Evolutionary conservation across 2,329 filamentous ascomycete genomes (phyloP).

Genomic region (Colletotrichum orchidophilum): DNA sequence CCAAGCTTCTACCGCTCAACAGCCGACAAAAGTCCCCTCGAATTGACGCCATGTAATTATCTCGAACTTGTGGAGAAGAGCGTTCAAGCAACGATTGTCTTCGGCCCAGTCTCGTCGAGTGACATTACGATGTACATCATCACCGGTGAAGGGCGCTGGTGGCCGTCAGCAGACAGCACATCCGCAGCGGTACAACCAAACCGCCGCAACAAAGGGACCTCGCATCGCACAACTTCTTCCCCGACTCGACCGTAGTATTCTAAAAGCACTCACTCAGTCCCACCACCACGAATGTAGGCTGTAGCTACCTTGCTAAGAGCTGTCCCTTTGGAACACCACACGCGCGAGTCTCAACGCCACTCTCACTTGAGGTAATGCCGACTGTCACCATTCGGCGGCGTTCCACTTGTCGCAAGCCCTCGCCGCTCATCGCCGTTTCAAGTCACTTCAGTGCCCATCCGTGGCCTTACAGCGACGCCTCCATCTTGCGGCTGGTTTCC

Average conservation of each 20-base stretch:
- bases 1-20: constrained; percentile 21
- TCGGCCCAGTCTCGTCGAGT: neutral
- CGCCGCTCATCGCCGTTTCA: constrained; percentile 17
- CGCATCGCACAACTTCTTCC: neutral
- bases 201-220: neutral
- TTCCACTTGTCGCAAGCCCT: constrained; percentile 8
- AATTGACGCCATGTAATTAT: neutral
- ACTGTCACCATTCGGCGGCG: constrained; percentile 2
- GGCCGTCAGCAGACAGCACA: constrained; percentile 15
- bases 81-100: neutral
- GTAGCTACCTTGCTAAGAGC: neutral
- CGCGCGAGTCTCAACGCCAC: neutral
- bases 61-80: neutral
- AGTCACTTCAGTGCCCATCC: neutral
- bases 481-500: constrained; percentile 4
- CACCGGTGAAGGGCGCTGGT: neutral
- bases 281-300: neutral
- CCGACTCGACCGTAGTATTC: neutral
- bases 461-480: neutral
- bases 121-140: neutral
- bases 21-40: constrained; percentile 19
- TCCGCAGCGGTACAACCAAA: neutral
- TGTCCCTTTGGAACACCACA: neutral
- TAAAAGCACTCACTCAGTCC: neutral
- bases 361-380: neutral